Base-by-base conservation (phyloP, 768 basidiomycete genomes). In the Hericium rajendrae region DNA sequence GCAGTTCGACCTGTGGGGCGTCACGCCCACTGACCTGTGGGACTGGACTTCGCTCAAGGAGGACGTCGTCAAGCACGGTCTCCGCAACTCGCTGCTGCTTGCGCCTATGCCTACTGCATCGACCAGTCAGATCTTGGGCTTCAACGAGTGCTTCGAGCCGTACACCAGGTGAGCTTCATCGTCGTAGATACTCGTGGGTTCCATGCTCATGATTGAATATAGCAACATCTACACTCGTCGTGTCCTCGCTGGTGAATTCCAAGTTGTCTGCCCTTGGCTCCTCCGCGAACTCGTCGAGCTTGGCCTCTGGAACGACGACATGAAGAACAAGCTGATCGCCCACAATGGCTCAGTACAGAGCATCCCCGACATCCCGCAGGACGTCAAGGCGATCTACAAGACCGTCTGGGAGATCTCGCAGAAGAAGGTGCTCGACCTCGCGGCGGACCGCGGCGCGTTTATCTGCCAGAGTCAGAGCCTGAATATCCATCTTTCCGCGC, bases 331-430 rank as follows among this genome's bases (percentile, higher is more conserved):
- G 81, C 93, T 99, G 72, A 98, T 99, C 64, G 97, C 97, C 13
- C 88, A 95, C 73, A 88, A 93, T 66, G 95, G 88, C 26, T 89
- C 87, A 6, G 71, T 90, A 26, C 92, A 95, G 69, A 90, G 84
- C 69, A 92, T 97, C 63, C 86, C 91, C 26, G 81, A 68, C 50
- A 92, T 98, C 63, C 94, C 95, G 2, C 85, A 84, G 57, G 83
- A 97, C 62, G 79, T 94, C 73, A 97, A 97, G 74, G 89, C 91
- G 0, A 94, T 99, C 75, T 99, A 99, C 84, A 97, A 97, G 78
- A 99, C 95, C n/a, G 95, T 97, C 51, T 99, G 95, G 95, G 95
- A 99, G 76, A 94, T 99, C 71, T 86, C 83, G 48, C 95, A 98
- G 77, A 98, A 97, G 89, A 94, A 91, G 69, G 85, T 99, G 62